These are phyloP conservation scores for Auricularia cornea DNA, from an alignment of 768 basidiomycete genomes.

Conservation along the genomic window DNA sequence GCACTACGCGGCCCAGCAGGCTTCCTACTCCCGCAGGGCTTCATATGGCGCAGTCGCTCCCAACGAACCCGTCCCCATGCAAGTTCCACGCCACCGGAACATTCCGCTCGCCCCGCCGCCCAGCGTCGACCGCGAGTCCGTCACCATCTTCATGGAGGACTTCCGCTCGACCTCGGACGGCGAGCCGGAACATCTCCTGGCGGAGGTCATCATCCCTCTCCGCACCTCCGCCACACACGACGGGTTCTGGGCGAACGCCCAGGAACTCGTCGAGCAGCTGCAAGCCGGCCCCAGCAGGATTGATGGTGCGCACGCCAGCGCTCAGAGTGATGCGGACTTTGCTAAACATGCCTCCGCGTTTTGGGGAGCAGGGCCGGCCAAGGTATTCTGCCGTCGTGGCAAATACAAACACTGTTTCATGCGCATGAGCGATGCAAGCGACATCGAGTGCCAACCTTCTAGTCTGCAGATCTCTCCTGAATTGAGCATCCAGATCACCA, in stretches of 20 bases:
- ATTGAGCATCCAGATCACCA: slow-evolving; percentile 46
- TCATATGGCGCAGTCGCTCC: not conserved
- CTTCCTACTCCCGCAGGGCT: not conserved
- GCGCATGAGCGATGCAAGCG: slow-evolving; percentile 48
- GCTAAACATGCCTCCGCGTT: not conserved
- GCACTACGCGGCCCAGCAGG: not conserved
- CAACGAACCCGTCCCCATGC: not conserved
- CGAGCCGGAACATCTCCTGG: slow-evolving; percentile 46
- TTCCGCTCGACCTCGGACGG: slow-evolving; percentile 33
- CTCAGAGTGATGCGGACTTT: not conserved
- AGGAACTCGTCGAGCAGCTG: slow-evolving; percentile 49
- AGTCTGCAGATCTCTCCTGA: slow-evolving; percentile 48
- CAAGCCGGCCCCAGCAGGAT: slow-evolving; percentile 58
- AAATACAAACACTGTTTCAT: slow-evolving; percentile 63
- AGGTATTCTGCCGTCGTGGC: slow-evolving; percentile 56
- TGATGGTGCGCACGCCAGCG: slow-evolving; percentile 40
- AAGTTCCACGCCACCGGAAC: not conserved
- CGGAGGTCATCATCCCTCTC: slow-evolving; percentile 58
- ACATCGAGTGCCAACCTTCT: slow-evolving; percentile 42
- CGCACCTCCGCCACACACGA: slow-evolving; percentile 39
- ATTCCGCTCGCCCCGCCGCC: not conserved
- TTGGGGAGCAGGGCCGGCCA: slow-evolving; percentile 47
- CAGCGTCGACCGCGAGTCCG: slow-evolving; percentile 32
- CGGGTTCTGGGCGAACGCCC: slow-evolving; percentile 66
- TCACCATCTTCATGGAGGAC: slow-evolving; percentile 64